Evolutionary conservation across 306 rosid genomes (phyloP), one percentile per base, ranked within the genome.

Genomic region (Alnus glutinosa): DNA sequence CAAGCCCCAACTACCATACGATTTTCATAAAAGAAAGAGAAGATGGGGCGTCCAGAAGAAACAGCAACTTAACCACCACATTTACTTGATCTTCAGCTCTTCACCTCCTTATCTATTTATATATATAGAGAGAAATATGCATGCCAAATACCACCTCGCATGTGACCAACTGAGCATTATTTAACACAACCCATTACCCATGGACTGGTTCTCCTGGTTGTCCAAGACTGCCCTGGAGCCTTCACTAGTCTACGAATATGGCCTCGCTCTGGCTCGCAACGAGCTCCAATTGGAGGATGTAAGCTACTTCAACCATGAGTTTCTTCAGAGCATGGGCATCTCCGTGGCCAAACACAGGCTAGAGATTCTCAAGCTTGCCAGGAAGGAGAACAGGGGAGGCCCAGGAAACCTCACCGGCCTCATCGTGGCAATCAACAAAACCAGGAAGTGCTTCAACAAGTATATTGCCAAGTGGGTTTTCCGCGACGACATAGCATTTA

Each of bases 201-300:
- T 96, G 99, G 99, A 96, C 61, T 96, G 99, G 99, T 93, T 93
- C 71, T 83, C 99, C 9, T 96, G 99, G 99, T 83, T 96, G 14
- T 93, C 99, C 51, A 90, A 83, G 84, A 87, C 93, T 46, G 74
- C 73, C 75, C 94, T 93, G 4, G 94, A 93, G 0, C 93, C 97
- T 2, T 86, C 92, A 1, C 87, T 89, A 0, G 79, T 88, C 73
- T 91, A 91, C 12, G 93, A 93, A 14, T 93, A 96, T 23, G 94
- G 99, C 70, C 89, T 93, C 62, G 78, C 81, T 42, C 90, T 96
- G 18, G 82, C 92, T 0, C 90, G 94, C 68, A 93, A 96, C 8
- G 85, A 89, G 84, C 94, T 96, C 48, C 90, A 81, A 15, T 34
- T 80, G 9, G 89, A 86, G 23, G 97, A 96, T 58, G 89, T 89